Evolutionary conservation across 495 filamentous ascomycete genomes (phyloP).

Genomic region (Collariella sp.): DNA sequence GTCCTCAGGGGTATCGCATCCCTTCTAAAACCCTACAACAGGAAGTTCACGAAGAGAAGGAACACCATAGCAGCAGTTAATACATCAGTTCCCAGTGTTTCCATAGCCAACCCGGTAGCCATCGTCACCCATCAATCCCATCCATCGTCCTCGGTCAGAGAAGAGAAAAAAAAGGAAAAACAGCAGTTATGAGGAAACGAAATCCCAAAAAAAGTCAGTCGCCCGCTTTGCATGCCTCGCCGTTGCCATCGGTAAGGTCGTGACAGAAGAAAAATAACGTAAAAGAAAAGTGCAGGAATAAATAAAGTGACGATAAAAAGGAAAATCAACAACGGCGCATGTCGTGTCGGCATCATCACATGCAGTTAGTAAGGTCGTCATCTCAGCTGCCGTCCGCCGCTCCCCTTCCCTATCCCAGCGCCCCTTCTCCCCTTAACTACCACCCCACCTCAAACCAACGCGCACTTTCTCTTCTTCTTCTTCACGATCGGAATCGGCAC

Average conservation of each 20-base stretch:
- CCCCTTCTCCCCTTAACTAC: slow-evolving; percentile 1
- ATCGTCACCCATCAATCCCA: slow-evolving; percentile 11
- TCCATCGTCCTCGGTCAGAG: neutral
- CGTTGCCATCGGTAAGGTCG: slow-evolving; percentile 6
- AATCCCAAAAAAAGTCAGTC: slow-evolving; percentile 10
- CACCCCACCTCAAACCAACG: slow-evolving; percentile 14
- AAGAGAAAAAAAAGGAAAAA: neutral
- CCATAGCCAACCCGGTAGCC: slow-evolving; percentile 11
- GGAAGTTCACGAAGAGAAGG: slow-evolving; percentile 22
- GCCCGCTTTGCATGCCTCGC: slow-evolving; percentile 10
- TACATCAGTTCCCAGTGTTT: slow-evolving; percentile 11
- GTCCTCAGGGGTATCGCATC: slow-evolving; percentile 20
- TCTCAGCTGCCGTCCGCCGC: slow-evolving; percentile 3
- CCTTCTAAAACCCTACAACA: slow-evolving; percentile 24
- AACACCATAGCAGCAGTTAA: slow-evolving; percentile 21
- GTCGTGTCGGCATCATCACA: slow-evolving; percentile 12
- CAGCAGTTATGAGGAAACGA: slow-evolving; percentile 20
- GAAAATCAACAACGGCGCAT: slow-evolving; percentile 3
- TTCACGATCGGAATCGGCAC: slow-evolving; percentile 30
- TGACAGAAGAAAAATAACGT: slow-evolving; percentile 12
- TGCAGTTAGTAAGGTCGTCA: slow-evolving; percentile 1
- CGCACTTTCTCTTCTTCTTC: slow-evolving; percentile 53
- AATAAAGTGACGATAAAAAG: slow-evolving; percentile 9
- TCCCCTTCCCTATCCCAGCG: neutral
- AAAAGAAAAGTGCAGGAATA: slow-evolving; percentile 17